Base-by-base conservation (phyloP, 352 stramenopile genomes). In the Phytopythium aichiense region DNA sequence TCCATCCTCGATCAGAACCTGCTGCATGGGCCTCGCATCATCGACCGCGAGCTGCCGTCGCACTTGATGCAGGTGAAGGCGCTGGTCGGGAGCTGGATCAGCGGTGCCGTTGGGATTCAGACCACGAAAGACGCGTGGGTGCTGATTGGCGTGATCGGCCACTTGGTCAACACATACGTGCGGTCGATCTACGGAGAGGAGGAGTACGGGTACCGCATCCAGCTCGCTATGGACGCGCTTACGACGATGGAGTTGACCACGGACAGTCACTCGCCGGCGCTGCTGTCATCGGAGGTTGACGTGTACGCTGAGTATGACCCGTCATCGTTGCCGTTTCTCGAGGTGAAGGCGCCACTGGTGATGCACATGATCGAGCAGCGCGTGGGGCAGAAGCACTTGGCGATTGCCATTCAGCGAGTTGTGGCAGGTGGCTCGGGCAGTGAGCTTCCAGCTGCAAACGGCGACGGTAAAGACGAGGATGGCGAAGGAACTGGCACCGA, bases 291-390 rank as follows among this genome's bases (percentile, higher is more conserved):
- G 0, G 86, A 95, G 52, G 84, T 93, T 6, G 86, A 95, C 42
- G 86, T 95, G 7, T 93, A 93, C 30, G 87, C 82, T 15, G 84
- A 92, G 62, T 92, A 92, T 37, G 86, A 92, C 22, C 84, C 86
- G 2, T 73, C 74, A 30, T 89, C 74, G 13, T 40, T 92, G 40
- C 81, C 82, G 15, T 82, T 95, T 48, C 74, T 95, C 2, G 84
- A 93, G 61, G 81, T 91, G 2, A 95, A 95, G 56, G 82, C 82
- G 4, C 84, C 84, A 42, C 66, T 93, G 0, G 83, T 95, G 42
- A 58, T 95, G n/a, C 86, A 93, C 63, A 95, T 95, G 86, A 91
- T 95, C 56, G 86, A 95, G 56, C 85, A 94, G 62, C 82, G 83
- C 18, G 83, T 94, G 7, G 80, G 81, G 8, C 74, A 69, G 2